phyloP scores from a whole-genome alignment of 2,329 filamentous ascomycete species.

The Cladosporium colombiae region DNA sequence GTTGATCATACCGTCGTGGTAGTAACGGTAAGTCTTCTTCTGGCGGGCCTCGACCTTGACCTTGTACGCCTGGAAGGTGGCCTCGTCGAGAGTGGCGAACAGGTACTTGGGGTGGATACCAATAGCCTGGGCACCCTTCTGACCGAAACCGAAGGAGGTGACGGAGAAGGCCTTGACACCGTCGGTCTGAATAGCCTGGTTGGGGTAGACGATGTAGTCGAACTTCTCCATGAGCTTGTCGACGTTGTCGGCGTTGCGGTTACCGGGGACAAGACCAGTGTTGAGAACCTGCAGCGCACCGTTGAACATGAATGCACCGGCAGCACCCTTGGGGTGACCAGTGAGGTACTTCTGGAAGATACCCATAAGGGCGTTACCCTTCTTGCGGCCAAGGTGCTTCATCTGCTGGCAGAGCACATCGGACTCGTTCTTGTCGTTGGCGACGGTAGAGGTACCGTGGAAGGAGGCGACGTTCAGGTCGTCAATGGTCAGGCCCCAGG shows the following conservation, averaged over 20 bases:
- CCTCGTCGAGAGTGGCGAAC: conserved; percentile 87
- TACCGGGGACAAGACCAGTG: conserved; percentile 89
- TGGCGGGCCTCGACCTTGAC: conserved; percentile 87
- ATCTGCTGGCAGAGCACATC: conserved; percentile 96
- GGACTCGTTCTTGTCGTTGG: conserved; percentile 99
- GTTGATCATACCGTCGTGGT: conserved; percentile 97
- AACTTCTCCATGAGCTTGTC: conserved; percentile 97
- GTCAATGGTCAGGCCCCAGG: conserved; percentile 96
- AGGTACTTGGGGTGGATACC: conserved; percentile 97
- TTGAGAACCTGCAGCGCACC: conserved; percentile 95
- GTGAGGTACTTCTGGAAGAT: conserved; percentile 99
- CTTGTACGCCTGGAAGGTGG: conserved; percentile 79
- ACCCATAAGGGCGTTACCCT: conserved; percentile 93
- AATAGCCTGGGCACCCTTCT: conserved; percentile 97
- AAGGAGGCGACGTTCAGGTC: conserved; percentile 94
- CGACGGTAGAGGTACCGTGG: conserved; percentile 97
- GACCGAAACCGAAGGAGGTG: conserved; percentile 98
- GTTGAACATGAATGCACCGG: conserved; percentile 99
- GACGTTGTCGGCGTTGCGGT: conserved; percentile 97
- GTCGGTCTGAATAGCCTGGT: conserved; percentile 92
- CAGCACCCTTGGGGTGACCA: conserved; percentile 97
- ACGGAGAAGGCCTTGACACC: conserved; percentile 98
- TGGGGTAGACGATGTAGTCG: conserved; percentile 96
- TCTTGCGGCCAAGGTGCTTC: conserved; percentile 87
- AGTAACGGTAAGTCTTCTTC: conserved; percentile 98